A percentile compares a stretch with the other conserved stretches of the same genome.
phyloP scores from a whole-genome alignment of 805 yeast genomes.

The Lachancea fermentati region DNA sequence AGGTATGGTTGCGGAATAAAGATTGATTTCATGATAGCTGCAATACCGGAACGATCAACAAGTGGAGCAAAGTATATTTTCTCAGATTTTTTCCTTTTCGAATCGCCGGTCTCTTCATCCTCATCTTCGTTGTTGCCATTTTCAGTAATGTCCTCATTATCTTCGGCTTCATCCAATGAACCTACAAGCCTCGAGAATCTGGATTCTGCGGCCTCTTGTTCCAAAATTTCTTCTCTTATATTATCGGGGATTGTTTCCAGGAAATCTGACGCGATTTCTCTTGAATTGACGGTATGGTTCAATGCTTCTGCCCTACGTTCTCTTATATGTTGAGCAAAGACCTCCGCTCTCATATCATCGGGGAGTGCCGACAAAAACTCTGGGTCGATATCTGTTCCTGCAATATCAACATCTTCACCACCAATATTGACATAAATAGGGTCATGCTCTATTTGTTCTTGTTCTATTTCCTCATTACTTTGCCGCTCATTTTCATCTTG shows the following conservation, averaged over 20 bases:
- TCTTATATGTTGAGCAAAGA: conserved; percentile 74
- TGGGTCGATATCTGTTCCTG: conserved; percentile 89
- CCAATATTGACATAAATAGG: conserved; percentile 72
- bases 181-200: conserved; percentile 29
- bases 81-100: conserved; percentile 25
- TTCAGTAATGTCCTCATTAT: conserved; percentile 3
- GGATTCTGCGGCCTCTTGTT: conserved; percentile 46
- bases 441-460: conserved; percentile 22
- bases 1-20: conserved; percentile 66
- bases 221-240: conserved; percentile 56
- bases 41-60: conserved; percentile 69
- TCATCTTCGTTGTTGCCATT: conserved; percentile 17
- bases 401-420: conserved; percentile 73
- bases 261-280: conserved; percentile 77
- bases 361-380: conserved; percentile 86
- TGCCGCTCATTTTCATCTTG: conserved; percentile 29
- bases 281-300: conserved; percentile 38
- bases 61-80: conserved; percentile 55
- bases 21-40: conserved; percentile 62
- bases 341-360: conserved; percentile 90
- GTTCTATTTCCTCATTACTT: conserved; percentile 13
- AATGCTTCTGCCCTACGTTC: conserved; percentile 62
- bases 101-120: conserved; percentile 6
- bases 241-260: conserved; percentile 71
- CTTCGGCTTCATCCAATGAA: conserved; percentile 10